Percentiles rank a stretch among this genome's conserved stretches.
phyloP scores from a whole-genome alignment of 164 flowering plant species.

The Protea cynaroides region DNA sequence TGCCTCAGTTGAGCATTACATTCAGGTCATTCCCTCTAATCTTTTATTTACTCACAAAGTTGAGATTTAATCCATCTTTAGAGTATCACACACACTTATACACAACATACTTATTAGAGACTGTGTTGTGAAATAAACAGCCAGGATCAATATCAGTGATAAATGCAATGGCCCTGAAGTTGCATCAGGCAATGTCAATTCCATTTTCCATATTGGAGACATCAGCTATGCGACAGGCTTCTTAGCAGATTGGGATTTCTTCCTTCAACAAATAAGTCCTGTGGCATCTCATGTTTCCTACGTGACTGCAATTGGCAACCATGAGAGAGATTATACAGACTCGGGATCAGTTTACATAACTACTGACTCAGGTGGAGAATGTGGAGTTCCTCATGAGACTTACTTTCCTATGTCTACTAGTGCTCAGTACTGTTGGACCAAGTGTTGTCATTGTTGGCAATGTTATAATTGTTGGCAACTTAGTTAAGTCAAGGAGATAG shows the following conservation, averaged over 20 bases:
- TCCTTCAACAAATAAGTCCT: slow-evolving; percentile 73
- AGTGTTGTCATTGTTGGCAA: no score
- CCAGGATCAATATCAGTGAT: slow-evolving; percentile 74
- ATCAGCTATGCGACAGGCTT: slow-evolving; percentile 69
- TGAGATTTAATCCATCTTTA: no score
- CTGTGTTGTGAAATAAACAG: slow-evolving; percentile 18
- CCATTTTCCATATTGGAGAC: slow-evolving; percentile 27
- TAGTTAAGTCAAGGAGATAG: no score
- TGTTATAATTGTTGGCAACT: no score
- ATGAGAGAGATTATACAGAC: slow-evolving; percentile 65
- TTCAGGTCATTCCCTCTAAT: slow-evolving; percentile 45
- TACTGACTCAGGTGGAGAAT: slow-evolving; percentile 19
- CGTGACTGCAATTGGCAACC: slow-evolving; percentile 45
- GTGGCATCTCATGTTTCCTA: no score
- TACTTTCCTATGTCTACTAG: slow-evolving; percentile 85
- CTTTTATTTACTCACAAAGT: neutral
- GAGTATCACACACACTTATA: no score
- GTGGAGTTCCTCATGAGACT: slow-evolving; percentile 84
- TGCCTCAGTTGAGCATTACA: slow-evolving; percentile 67
- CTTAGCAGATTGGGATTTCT: no score
- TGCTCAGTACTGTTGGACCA: no score
- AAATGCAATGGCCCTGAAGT: slow-evolving; percentile 58
- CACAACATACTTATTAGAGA: no score
- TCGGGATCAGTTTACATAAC: slow-evolving; percentile 60
- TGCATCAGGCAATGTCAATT: slow-evolving; percentile 45